Evolutionary conservation across 768 basidiomycete species (phyloP), one percentile per base, ranked within the genome.

Genomic region (Mrakia blollopis): DNA sequence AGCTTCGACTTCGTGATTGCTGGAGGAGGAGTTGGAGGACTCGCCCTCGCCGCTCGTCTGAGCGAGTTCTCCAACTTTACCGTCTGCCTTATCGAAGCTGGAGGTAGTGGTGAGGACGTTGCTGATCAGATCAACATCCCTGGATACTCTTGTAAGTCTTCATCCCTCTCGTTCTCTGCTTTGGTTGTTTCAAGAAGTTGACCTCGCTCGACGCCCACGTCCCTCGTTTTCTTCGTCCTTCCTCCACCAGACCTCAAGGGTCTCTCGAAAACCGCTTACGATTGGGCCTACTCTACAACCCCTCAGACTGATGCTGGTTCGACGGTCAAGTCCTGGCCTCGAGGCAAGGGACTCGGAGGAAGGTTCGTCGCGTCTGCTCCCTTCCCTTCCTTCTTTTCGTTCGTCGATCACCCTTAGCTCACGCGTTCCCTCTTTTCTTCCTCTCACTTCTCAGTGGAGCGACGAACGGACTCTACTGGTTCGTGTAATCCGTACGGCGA

Each of bases 291-390:
- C 74, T 79, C 78, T 23, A 83, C 82, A 3, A 73, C 73, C 3
- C 71, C 80, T 14, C 82, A 75, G 41, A 18, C 18, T 9, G 72
- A 70, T 37, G 74, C 72, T 25, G 18, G 41, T 10, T 30, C 21
- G 1, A 52, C 63, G 1, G 35, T 47, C 32, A 74, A 75, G 67
- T 35, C 35, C 6, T 76, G 79, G 79, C 79, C 79, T 25, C 74
- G 85, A 80, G 91, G 91, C 41, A 89, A 88, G 82, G 87, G 89
- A 68, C 85, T 92, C 30, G 90, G 91, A 73, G 90, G 91, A 9
- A 89, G 32, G 61, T 57, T 28, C 57, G 57, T 57, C 47, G 30
- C n/a, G 39, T 25, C 37, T 47, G 35, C 25, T 37, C 28, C 67
- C 25, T 25, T 37, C 11, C 30, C 14, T 28, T 2, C 23, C 1